These are phyloP conservation scores for Holtermannia corniformis DNA, from an alignment of 768 basidiomycete species.

Conservation along the genomic window DNA sequence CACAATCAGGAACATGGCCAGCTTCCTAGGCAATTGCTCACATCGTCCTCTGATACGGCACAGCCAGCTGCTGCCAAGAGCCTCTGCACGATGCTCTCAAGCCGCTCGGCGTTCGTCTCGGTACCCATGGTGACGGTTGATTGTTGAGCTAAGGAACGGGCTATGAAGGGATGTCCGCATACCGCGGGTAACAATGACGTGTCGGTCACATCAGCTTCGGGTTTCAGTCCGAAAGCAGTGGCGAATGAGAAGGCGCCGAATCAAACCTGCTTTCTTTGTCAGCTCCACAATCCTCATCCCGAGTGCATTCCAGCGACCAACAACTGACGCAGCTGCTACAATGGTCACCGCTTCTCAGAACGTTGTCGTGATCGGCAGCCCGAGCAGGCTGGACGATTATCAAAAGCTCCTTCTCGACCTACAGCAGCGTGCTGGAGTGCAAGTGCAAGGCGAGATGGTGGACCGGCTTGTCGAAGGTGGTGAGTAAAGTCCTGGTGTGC, in stretches of 20 bases:
- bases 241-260: neutral
- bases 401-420: conserved; percentile 23
- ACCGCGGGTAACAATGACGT: too few species aligned
- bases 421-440: conserved; percentile 12
- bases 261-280: neutral
- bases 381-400: conserved; percentile 37
- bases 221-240: neutral
- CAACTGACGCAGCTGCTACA: too few species aligned
- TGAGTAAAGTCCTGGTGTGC: conserved; percentile 12
- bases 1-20: too few species aligned
- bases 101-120: neutral
- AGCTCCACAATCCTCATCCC: too few species aligned
- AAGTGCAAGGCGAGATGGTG: conserved; percentile 39
- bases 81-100: neutral
- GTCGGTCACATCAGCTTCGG: neutral
- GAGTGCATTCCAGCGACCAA: too few species aligned
- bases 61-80: neutral
- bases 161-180: too few species aligned
- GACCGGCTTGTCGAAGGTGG: conserved; percentile 38
- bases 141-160: too few species aligned
- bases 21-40: too few species aligned
- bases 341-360: too few species aligned
- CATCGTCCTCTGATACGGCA: neutral
- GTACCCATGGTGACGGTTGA: neutral
- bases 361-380: conserved; percentile 40